Conservation (phyloP, 352 stramenopile species). For the Globisporangium carolinianum region DNA sequence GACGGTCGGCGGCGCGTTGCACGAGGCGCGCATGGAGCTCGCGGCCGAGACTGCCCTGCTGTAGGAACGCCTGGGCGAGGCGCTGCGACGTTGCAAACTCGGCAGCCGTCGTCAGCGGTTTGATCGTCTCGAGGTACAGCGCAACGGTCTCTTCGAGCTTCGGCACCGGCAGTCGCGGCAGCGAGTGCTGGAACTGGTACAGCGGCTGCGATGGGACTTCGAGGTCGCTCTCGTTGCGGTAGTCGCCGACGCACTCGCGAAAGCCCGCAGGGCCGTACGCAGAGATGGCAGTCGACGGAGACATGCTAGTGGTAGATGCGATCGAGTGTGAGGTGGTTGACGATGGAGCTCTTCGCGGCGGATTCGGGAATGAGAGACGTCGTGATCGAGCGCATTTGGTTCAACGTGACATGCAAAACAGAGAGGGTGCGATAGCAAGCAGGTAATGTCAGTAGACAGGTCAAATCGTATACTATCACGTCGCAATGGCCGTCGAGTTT, state of each 20-base stretch:
- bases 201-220: slow-evolving; percentile 43
- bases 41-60: slow-evolving; percentile 41
- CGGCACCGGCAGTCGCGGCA: slow-evolving; percentile 91
- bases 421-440: not conserved
- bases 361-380: not conserved
- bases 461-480: not conserved
- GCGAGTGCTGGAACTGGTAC: slow-evolving; percentile 76
- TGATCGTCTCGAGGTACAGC: slow-evolving; percentile 85
- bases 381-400: not conserved
- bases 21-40: slow-evolving; percentile 72
- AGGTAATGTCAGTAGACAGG: not conserved
- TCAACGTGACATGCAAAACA: not conserved
- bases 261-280: slow-evolving; percentile 76
- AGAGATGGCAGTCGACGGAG: not conserved
- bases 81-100: slow-evolving; percentile 73
- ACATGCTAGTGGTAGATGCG: not conserved
- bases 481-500: not conserved
- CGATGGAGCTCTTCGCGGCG: not conserved
- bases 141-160: slow-evolving; percentile 84
- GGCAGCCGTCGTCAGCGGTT: slow-evolving; percentile 65
- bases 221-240: slow-evolving; percentile 67
- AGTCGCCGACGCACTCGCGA: slow-evolving; percentile 93
- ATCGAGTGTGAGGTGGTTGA: not conserved
- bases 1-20: slow-evolving; percentile 39
- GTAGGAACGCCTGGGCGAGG: slow-evolving; percentile 68